Evolutionary conservation across 129 eudicot genomes (phyloP).

Genomic region (Daucus carota): DH1_v3.0 NC_030384.2:46130501-46131000

Average conservation of each 20-base stretch:
- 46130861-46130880: neutral
- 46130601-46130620: neutral
- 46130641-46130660: constrained; percentile 72
- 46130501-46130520: constrained; percentile 69
- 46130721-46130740: constrained; percentile 31
- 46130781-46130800: neutral
- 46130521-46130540: constrained; percentile 58
- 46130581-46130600: neutral
- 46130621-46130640: constrained; percentile 50
- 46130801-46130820: neutral
- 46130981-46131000: neutral
- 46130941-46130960: neutral
- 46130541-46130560: constrained; percentile 44
- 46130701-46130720: constrained; percentile 69
- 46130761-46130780: neutral
- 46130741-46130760: neutral
- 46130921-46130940: neutral
- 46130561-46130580: constrained; percentile 38
- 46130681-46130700: constrained; percentile 64
- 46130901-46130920: neutral
- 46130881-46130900: neutral
- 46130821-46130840: neutral
- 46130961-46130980: neutral
- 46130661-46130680: constrained; percentile 66
- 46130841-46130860: neutral